Conservation (phyloP, 1,284 basidiomycete species). For the Boletellus deceptivus region DNA sequence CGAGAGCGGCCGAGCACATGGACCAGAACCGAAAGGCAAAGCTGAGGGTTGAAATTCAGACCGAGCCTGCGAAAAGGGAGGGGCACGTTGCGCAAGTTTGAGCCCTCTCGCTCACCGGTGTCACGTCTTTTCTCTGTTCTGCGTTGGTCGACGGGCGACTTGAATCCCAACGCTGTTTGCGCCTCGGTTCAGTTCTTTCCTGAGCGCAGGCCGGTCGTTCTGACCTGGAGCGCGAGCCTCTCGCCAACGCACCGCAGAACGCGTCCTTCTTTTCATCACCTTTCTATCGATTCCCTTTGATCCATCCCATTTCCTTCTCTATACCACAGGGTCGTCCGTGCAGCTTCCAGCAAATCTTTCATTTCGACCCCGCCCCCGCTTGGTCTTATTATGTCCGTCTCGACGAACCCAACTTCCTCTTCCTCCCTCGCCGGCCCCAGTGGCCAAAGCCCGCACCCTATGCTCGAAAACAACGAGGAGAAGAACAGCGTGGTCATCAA, state of each 20-base stretch:
- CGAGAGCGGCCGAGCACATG: too few relatives aligned
- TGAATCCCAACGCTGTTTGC: constrained; percentile 25
- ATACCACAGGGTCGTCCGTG: constrained; percentile 29
- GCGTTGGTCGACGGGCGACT: constrained; percentile 36
- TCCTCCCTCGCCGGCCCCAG: constrained; percentile 50
- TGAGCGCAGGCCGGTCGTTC: constrained; percentile 34
- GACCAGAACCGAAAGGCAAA: too few relatives aligned
- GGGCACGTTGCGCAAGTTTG: constrained; percentile 21
- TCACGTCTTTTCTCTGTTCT: constrained; percentile 14
- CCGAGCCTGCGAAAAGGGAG: constrained; percentile 30
- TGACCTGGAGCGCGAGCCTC: constrained; percentile 32
- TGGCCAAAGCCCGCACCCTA: constrained; percentile 46
- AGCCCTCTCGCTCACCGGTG: constrained; percentile 8
- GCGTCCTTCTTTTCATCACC: constrained; percentile 41
- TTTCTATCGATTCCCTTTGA: constrained; percentile 21
- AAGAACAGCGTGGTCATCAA: constrained; percentile 94
- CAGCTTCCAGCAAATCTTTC: constrained; percentile 16
- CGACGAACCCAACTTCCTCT: constrained; percentile 45
- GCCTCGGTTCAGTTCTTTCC: constrained; percentile 24
- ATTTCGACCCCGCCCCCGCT: constrained; percentile 16
- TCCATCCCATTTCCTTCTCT: constrained; percentile 26
- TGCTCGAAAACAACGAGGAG: constrained; percentile 66
- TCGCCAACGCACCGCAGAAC: constrained; percentile 39
- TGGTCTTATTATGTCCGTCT: constrained; percentile 41
- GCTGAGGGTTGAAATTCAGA: constrained; percentile 15